Evolutionary conservation across 441 rosid species (phyloP).

Genomic region (Cnidoscolus chayamansa): DNA sequence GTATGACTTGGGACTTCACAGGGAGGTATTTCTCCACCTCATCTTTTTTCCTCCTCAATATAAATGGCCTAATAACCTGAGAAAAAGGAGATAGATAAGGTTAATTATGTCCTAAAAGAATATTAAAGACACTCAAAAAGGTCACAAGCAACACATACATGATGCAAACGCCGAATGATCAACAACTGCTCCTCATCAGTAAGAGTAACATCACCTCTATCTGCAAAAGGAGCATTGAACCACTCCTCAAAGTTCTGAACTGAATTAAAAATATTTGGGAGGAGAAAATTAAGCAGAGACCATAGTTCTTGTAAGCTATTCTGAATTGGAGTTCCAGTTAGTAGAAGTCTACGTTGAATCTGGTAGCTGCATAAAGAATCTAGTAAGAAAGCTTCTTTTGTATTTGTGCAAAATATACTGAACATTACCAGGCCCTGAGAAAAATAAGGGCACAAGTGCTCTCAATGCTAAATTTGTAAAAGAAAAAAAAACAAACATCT

Average conservation of each 20-base stretch:
- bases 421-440: not conserved
- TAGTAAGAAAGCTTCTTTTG: conserved; percentile 24
- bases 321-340: conserved; percentile 99
- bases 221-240: conserved; percentile 99
- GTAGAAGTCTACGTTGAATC: conserved; percentile 86
- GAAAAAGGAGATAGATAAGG: conserved; percentile 21
- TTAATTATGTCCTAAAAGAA: conserved; percentile 15
- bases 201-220: conserved; percentile 85
- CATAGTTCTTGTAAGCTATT: conserved; percentile 97
- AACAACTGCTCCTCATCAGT: conserved; percentile 92
- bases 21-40: conserved; percentile 99
- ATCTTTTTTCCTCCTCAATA: conserved; percentile 94
- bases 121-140: conserved; percentile 16
- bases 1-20: conserved; percentile 87
- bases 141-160: conserved; percentile 48
- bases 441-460: not conserved
- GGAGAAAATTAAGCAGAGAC: conserved; percentile 98
- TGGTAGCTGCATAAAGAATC: conserved; percentile 66
- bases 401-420: not conserved
- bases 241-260: conserved; percentile 95
- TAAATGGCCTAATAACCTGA: conserved; percentile 98
- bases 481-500: not conserved
- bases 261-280: conserved; percentile 91
- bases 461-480: not conserved
- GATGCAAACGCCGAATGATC: conserved; percentile 96